Percentiles rank a stretch among this genome's conserved stretches.
phyloP scores from a whole-genome alignment of 345 rosid species.

The Moricandia moricandioides region DNA sequence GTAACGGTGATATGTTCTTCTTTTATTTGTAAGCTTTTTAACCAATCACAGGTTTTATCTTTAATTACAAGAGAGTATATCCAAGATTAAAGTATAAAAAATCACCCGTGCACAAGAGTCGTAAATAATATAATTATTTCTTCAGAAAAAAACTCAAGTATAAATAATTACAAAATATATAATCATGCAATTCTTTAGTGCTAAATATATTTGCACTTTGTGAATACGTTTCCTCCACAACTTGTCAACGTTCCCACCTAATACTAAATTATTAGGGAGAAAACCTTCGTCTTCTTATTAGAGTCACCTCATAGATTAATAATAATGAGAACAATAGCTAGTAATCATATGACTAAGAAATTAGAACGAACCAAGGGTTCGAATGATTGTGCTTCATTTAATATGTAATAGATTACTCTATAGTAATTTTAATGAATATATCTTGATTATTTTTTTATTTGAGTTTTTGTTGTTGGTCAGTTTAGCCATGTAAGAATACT shows the following conservation, averaged over 20 bases:
- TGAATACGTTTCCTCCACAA: constrained; percentile 37
- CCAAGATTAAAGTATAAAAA: constrained; percentile 7
- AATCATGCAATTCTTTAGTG: constrained; percentile 22
- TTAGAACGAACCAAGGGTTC: constrained; percentile 14
- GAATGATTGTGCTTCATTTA: constrained; percentile 11
- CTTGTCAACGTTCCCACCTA: constrained; percentile 37
- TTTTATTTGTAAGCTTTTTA: too few species aligned
- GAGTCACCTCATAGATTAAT: constrained; percentile 22
- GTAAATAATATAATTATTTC: constrained; percentile 18
- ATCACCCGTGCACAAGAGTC: constrained; percentile 35
- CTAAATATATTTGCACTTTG: constrained; percentile 34
- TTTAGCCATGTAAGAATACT: too few species aligned
- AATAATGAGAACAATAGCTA: constrained; percentile 17
- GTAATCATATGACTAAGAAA: constrained; percentile 39
- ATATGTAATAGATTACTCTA: background rate
- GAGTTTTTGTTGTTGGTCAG: too few species aligned
- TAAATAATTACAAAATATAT: constrained; percentile 17
- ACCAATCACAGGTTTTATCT: constrained; percentile 30
- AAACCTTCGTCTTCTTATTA: constrained; percentile 13
- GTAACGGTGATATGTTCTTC: constrained; percentile 27
- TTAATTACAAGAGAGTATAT: constrained; percentile 28
- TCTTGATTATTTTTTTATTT: background rate
- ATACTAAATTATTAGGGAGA: constrained; percentile 29
- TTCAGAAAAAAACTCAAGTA: constrained; percentile 16
- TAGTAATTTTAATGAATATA: background rate